These are phyloP conservation scores for Arabidopsis hybrid DNA, from an alignment of 441 rosid genomes.

Conservation along the genomic window DNA sequence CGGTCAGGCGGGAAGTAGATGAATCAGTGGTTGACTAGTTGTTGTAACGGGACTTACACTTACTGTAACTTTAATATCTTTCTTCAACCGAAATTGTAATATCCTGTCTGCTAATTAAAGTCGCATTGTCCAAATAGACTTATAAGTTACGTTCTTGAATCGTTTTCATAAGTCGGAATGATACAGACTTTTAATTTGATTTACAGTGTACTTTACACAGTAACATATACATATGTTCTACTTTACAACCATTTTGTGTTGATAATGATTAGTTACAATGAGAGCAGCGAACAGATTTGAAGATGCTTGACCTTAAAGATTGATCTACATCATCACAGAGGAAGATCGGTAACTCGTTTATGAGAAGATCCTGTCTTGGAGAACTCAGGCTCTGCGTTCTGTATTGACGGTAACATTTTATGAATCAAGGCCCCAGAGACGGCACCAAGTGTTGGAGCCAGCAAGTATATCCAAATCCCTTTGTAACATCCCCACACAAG, in stretches of 20 bases:
- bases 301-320: slow-evolving; percentile 13
- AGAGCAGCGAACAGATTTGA: not conserved
- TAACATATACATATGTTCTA: too few species aligned
- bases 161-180: not conserved
- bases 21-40: slow-evolving; percentile 1
- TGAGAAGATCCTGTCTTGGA: slow-evolving; percentile 70
- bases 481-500: slow-evolving; percentile 48
- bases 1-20: slow-evolving; percentile 19
- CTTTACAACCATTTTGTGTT: not conserved
- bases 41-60: slow-evolving; percentile 9
- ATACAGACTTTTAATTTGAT: not conserved
- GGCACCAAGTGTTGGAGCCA: slow-evolving; percentile 47
- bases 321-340: slow-evolving; percentile 33
- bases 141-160: not conserved
- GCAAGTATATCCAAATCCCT: slow-evolving; percentile 42
- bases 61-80: slow-evolving; percentile 21
- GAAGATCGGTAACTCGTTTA: slow-evolving; percentile 42
- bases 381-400: slow-evolving; percentile 70
- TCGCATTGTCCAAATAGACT: not conserved
- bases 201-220: not conserved
- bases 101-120: slow-evolving; percentile 13
- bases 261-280: slow-evolving; percentile 13
- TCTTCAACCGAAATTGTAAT: slow-evolving; percentile 16
- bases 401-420: slow-evolving; percentile 38
- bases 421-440: slow-evolving; percentile 40